These are phyloP conservation scores for Verruconis gallopava DNA, from an alignment of 2,329 filamentous ascomycete genomes.

Conservation along the genomic window DNA sequence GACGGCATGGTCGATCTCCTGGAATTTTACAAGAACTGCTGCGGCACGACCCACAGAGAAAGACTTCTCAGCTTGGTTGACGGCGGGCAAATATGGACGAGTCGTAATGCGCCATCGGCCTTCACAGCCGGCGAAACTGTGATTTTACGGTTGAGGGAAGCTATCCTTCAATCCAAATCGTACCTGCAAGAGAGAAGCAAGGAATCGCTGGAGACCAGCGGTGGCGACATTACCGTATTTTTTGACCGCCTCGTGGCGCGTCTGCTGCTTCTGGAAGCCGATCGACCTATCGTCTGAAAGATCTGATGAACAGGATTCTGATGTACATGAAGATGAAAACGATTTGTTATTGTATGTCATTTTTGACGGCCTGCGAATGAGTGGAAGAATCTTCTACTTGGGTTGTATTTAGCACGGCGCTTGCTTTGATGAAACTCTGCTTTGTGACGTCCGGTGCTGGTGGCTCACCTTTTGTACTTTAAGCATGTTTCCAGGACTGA, in stretches of 20 bases:
- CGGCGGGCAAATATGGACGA: neutral
- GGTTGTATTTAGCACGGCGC: neutral
- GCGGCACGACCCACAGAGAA: constrained; percentile 20
- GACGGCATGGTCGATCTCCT: constrained; percentile 14
- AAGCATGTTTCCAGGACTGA: too few relatives aligned
- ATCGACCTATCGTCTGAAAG: neutral
- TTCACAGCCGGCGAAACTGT: neutral
- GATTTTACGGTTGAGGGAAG: constrained; percentile 10
- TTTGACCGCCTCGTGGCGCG: constrained; percentile 26
- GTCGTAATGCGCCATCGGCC: neutral
- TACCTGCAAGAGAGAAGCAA: constrained; percentile 17
- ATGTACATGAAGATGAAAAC: too few relatives aligned
- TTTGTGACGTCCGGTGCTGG: too few relatives aligned
- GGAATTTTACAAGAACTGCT: constrained; percentile 23
- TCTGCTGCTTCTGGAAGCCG: constrained; percentile 16
- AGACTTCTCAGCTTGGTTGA: constrained; percentile 10
- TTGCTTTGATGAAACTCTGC: too few relatives aligned
- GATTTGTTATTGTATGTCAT: too few relatives aligned
- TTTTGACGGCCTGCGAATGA: neutral
- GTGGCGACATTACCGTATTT: constrained; percentile 21
- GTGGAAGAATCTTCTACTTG: neutral
- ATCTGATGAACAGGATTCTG: too few relatives aligned
- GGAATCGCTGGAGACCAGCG: constrained; percentile 13
- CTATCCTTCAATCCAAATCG: constrained; percentile 9
- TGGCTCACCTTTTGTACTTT: too few relatives aligned